Evolutionary conservation across 2,329 filamentous ascomycete species (phyloP), one percentile per base, ranked within the genome.

Genomic region (Pestalotiopsis sp.): DNA sequence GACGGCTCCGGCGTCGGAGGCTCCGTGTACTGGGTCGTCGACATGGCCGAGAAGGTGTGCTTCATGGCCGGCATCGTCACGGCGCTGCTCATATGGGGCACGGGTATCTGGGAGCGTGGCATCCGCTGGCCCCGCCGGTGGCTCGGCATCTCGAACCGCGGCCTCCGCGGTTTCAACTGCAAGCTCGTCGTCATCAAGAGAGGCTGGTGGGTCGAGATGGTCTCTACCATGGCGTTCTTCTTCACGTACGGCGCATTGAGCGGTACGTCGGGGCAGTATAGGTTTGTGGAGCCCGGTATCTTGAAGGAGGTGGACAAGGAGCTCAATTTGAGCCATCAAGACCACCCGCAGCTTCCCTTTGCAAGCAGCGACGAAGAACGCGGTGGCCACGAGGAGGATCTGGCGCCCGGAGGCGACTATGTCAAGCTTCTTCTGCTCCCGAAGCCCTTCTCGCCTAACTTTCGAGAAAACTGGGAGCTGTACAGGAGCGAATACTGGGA

Each of bases 401-500:
- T 99, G 58, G 92, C 94, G 0, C 90, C 93, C 0, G 95, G 95
- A 0, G 96, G 96, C 2, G 94, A 98, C 81, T 93, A 95, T 76
- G 91, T 99, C 74, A 96, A 97, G 79, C 87, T 99, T 1, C 84
- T 98, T 20, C 85, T 99, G 7, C 87, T 98, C 12, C 94, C 96
- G 1, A 99, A 99, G 78, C 94, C 95, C 0, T 99, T 99, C 77
- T 97, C 93, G 5, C 92, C 96, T 0, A 94, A 93, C 61, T 99
- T 99, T 76, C 88, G 96, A 23, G 95, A 98, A 79, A 97, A 97
- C 72, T 99, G 96, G 96, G 96, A 99, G 77, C 86, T 95, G 17
- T 99, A 97, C 80, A 88, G 96, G 66, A 91, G 92, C 41, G 95
- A 98, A 70, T 99, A 98, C 81, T 99, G 96, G 96, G 95, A 98